These are phyloP conservation scores for Poterioochromonas sp. DNA, from an alignment of 352 stramenopile species.

Conservation along the genomic window DNA sequence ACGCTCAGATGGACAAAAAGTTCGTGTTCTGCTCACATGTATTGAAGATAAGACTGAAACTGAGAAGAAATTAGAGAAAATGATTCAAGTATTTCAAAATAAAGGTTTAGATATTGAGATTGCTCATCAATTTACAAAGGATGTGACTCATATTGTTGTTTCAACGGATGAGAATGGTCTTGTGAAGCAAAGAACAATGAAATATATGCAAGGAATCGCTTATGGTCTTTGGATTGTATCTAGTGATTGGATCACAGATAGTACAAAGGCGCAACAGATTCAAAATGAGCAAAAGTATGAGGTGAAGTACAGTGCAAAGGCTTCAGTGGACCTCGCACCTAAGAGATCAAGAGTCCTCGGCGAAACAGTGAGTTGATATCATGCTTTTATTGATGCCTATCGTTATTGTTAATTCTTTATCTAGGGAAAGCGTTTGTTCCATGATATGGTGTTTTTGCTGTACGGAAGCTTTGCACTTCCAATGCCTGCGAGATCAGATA, in stretches of 20 bases:
- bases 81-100: no score
- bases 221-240: background rate
- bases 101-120: no score
- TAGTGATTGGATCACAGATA: background rate
- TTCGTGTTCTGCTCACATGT: background rate
- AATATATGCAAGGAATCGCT: conserved; percentile 8
- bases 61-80: no score
- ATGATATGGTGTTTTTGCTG: background rate
- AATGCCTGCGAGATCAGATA: background rate
- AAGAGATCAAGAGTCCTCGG: background rate
- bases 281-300: background rate
- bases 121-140: background rate
- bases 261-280: background rate
- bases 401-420: background rate
- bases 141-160: conserved; percentile 9
- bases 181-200: conserved; percentile 20
- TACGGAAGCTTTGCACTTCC: background rate
- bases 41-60: no score
- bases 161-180: background rate
- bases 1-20: background rate
- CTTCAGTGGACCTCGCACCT: background rate
- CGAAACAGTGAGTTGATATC: background rate
- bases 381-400: background rate
- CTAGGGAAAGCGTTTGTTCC: background rate
- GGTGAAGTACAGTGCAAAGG: background rate